Base-by-base conservation (phyloP, 2,329 filamentous ascomycete species). In the Pseudogymnoascus sp. region DNA sequence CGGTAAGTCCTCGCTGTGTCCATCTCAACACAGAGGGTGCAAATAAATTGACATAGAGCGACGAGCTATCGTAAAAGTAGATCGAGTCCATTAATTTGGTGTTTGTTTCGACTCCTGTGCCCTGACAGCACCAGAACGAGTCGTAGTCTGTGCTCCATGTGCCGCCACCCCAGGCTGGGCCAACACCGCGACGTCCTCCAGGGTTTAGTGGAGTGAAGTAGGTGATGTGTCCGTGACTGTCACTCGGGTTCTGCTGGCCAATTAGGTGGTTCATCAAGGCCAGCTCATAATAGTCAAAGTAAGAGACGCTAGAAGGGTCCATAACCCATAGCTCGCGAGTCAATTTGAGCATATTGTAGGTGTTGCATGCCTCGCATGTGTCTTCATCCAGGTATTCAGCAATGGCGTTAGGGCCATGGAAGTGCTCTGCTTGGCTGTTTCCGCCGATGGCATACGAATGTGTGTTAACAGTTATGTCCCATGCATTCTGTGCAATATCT, bases 271-370 rank as follows among this genome's bases (percentile, higher is more conserved):
- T 83, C 62, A 82, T 69, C 12, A 82, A 67, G 0, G 79, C 78
- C 2, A 74, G 74, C 71, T 84, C 81, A 68, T 83, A 83, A 66
- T 76, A 83, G 70, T 83, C 81, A 65, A 83, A 82, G 69, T 82
- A 82, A 1, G 72, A 70, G 2, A 77, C 72, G 0, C 66, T 70
- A 7, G 50, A 56, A 0, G 79, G 79, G 28, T 79, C 73, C 33
- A 77, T 70, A 1, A 75, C 70, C 77, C 78, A 84, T 4, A 84
- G 74, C 62, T 83, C 80, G 0, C 80, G 75, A 0, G 81, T 82
- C 37, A 84, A 70, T 68, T 83, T 83, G 53, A 83, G 78, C 81
- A 83, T 84, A 67, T 84, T 84, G 69, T 83, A 82, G 0, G 79
- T 80, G 69, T 83, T 83, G 71, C 81, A 83, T 1, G 76, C 76